phyloP scores from a whole-genome alignment of 139 green algal genomes.

The Auxenochlorella protothecoides region DNA sequence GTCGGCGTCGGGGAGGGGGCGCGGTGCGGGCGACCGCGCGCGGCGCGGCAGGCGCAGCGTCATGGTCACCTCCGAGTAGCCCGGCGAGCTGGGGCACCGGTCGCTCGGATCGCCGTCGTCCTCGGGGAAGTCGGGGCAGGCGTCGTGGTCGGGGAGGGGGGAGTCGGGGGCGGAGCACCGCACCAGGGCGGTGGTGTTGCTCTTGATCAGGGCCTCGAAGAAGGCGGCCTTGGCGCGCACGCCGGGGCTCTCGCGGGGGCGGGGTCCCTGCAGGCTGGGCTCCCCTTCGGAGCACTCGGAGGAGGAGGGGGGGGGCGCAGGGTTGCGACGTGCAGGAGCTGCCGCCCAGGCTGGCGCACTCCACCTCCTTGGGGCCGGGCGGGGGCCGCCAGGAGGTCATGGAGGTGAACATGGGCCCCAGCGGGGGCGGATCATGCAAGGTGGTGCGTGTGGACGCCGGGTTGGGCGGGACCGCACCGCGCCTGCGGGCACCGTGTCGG shows the following conservation, averaged over 20 bases:
- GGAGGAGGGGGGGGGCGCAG: background rate
- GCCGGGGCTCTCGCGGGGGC: background rate
- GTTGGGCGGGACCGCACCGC: too few relatives aligned
- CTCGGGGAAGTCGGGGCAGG: too few relatives aligned
- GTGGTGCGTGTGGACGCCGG: too few relatives aligned
- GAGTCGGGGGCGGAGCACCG: background rate
- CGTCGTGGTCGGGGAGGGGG: background rate
- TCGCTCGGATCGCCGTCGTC: background rate
- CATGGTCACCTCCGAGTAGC: slow-evolving; percentile 18
- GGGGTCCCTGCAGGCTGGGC: background rate
- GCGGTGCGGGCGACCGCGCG: background rate
- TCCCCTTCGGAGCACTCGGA: background rate
- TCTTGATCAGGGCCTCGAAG: slow-evolving; percentile 19
- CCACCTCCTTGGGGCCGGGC: background rate
- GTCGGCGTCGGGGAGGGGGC: background rate
- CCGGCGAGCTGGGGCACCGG: background rate
- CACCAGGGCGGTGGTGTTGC: slow-evolving; percentile 5
- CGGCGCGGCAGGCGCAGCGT: slow-evolving; percentile 14
- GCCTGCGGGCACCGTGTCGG: too few relatives aligned
- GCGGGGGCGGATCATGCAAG: too few relatives aligned
- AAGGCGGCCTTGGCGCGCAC: slow-evolving; percentile 14
- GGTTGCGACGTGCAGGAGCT: too few relatives aligned
- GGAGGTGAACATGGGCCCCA: background rate
- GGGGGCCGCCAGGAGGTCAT: background rate
- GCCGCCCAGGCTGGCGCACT: background rate